These are phyloP conservation scores for Chalciporus piperatoides DNA, from an alignment of 1,284 basidiomycete species.

Conservation along the genomic window DNA sequence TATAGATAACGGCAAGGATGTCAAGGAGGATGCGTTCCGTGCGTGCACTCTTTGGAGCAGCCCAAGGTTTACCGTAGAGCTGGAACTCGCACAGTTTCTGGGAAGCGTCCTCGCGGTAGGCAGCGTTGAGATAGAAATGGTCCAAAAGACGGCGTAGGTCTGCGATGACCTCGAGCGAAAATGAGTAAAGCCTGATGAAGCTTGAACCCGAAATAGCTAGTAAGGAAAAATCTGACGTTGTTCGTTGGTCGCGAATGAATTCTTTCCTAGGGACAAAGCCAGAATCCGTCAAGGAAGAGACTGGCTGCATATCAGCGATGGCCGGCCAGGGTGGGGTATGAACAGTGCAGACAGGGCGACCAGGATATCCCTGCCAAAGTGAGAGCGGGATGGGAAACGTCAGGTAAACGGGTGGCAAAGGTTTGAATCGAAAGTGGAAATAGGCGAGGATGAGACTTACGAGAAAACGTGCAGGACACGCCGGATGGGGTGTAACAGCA, in stretches of 20 bases:
- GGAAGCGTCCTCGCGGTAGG: constrained; percentile 51
- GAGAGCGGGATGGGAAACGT: constrained; percentile 35
- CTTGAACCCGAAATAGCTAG: constrained; percentile 62
- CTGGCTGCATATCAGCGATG: constrained; percentile 32
- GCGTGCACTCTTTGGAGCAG: constrained; percentile 56
- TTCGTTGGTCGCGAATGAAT: constrained; percentile 56
- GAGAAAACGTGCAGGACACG: constrained; percentile 36
- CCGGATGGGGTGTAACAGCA: constrained; percentile 17
- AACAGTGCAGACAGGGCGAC: constrained; percentile 21
- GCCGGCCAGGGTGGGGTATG: constrained; percentile 27
- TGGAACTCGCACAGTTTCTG: constrained; percentile 63
- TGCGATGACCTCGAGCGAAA: constrained; percentile 48
- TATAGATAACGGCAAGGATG: constrained; percentile 59
- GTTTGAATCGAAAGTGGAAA: constrained; percentile 29
- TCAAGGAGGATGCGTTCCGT: constrained; percentile 69
- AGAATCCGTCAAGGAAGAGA: constrained; percentile 34
- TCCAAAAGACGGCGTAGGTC: constrained; percentile 56
- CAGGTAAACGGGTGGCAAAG: constrained; percentile 38
- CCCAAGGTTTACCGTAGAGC: constrained; percentile 68
- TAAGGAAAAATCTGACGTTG: constrained; percentile 60
- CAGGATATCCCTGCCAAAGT: constrained; percentile 24
- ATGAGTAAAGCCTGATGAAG: constrained; percentile 65
- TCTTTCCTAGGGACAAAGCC: constrained; percentile 65
- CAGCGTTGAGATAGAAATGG: constrained; percentile 40
- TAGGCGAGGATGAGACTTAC: constrained; percentile 26